phyloP scores from a whole-genome alignment of 2,329 filamentous ascomycete species.

The Cercospora zeina region DNA sequence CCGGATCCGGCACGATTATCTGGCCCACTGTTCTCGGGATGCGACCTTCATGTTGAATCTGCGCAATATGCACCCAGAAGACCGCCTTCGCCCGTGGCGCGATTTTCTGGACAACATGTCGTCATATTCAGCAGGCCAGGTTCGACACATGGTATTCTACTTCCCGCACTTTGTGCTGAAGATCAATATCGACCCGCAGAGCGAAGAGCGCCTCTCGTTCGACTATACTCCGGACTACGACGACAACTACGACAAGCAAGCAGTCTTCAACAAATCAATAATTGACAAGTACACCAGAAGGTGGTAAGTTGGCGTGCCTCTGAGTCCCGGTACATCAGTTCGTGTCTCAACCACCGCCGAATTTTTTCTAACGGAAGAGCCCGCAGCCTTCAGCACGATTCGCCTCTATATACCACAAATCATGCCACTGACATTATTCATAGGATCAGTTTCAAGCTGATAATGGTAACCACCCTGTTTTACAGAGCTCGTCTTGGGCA shows the following conservation, averaged over 20 bases:
- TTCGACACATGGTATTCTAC: neutral
- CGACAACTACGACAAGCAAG: neutral
- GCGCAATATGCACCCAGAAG: neutral
- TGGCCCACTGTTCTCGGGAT: neutral
- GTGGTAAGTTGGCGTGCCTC: neutral
- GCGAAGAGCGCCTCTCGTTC: neutral
- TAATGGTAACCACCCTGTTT: neutral
- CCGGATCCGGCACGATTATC: neutral
- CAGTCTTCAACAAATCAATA: neutral
- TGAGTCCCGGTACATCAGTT: neutral
- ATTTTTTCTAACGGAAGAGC: too few species aligned
- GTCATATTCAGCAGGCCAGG: neutral
- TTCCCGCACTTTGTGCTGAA: neutral
- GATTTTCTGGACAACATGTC: neutral
- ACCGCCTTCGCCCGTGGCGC: neutral
- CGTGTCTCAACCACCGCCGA: too few species aligned
- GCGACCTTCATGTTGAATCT: constrained; percentile 1
- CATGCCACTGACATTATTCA: neutral
- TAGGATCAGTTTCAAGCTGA: neutral
- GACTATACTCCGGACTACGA: neutral
- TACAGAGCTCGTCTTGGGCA: neutral
- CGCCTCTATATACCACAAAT: neutral
- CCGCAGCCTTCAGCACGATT: too few species aligned
- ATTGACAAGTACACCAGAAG: neutral
- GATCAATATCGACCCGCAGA: neutral